Evolutionary conservation across 352 stramenopile species (phyloP), one percentile per base, ranked within the genome.

Genomic region (Globisporangium paroecandrum): DNA sequence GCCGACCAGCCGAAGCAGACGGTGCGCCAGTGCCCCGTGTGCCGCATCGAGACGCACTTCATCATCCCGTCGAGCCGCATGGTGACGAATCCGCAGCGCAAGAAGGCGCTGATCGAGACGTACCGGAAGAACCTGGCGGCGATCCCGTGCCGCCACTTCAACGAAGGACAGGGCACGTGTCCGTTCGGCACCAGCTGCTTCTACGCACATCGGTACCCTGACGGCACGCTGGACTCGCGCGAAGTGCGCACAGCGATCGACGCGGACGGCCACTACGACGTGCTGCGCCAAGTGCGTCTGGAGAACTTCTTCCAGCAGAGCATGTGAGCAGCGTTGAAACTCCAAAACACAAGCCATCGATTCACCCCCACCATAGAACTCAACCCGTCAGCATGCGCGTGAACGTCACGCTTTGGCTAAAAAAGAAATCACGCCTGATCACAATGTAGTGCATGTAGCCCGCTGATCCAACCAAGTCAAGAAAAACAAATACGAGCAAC

Each of bases 161-260:
- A 94, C 68, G 77, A 89, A 76, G 89, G 89, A 65, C 83, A 80
- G 75, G 83, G 83, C 29, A 87, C 77, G 27, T 96, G 89, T 82
- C 85, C 85, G 58, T 96, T 96, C 60, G 87, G 87, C n/a, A 87
- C 82, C 41, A 93, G 82, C 72, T 96, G 89, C 67, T 95, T 95
- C 74, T 96, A 95, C 73, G 84, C 83, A 41, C 89, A 96, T 59
- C 80, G 82, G 20, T 90, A 81, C 60, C 69, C 79, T 12, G 83
- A 91, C 25, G 89, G 89, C 34, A 85, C 79, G 13, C 68, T 89
- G 43, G 82, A 82, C 18, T 65, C 68, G 22, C 82, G 82, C n/a
- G 59, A 89, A 62, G 81, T 93, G 64, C 83, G 87, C 71, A 93
- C 83, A 8, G 85, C 83, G 1, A 71, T 91, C 12, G 83, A 95